Conservation (phyloP, 1,139 yeast species). For the Saccharomyces pastorianus region DNA sequence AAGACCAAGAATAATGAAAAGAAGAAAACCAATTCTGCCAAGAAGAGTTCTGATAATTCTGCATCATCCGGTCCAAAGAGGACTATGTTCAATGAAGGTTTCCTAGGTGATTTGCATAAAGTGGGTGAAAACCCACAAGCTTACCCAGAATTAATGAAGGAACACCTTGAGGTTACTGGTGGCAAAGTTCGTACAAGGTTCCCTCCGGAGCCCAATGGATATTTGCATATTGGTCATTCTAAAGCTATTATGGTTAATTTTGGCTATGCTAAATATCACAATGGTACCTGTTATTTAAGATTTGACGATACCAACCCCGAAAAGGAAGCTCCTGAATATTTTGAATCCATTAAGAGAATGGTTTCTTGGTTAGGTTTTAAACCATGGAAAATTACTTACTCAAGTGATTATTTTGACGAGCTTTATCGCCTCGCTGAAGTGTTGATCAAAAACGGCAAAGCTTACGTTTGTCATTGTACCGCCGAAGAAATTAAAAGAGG, state of each 20-base stretch:
- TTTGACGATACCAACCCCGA: constrained; percentile 98
- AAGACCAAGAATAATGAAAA: constrained; percentile 47
- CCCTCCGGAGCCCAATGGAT: constrained; percentile 98
- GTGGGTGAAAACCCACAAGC: constrained; percentile 93
- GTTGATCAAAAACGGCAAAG: constrained; percentile 60
- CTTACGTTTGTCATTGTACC: constrained; percentile 90
- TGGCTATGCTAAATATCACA: constrained; percentile 80
- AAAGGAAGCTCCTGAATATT: constrained; percentile 91
- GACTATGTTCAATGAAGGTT: constrained; percentile 92
- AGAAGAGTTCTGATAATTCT: constrained; percentile 27
- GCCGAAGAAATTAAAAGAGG: constrained; percentile 83
- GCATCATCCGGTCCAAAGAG: constrained; percentile 38
- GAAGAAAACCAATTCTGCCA: constrained; percentile 29
- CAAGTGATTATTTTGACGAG: constrained; percentile 89
- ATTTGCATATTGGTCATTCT: constrained; percentile 92
- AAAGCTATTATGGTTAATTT: constrained; percentile 96
- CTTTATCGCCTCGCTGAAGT: constrained; percentile 81
- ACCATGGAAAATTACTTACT: constrained; percentile 91
- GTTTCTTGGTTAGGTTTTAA: constrained; percentile 87
- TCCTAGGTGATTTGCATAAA: constrained; percentile 88
- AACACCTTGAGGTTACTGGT: constrained; percentile 66
- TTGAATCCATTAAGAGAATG: constrained; percentile 74
- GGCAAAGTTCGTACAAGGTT: constrained; percentile 88
- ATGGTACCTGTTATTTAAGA: constrained; percentile 84
- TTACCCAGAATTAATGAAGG: constrained; percentile 73